Conservation (phyloP, 2,329 filamentous ascomycete species). For the Cercospora nicotianae region DNA sequence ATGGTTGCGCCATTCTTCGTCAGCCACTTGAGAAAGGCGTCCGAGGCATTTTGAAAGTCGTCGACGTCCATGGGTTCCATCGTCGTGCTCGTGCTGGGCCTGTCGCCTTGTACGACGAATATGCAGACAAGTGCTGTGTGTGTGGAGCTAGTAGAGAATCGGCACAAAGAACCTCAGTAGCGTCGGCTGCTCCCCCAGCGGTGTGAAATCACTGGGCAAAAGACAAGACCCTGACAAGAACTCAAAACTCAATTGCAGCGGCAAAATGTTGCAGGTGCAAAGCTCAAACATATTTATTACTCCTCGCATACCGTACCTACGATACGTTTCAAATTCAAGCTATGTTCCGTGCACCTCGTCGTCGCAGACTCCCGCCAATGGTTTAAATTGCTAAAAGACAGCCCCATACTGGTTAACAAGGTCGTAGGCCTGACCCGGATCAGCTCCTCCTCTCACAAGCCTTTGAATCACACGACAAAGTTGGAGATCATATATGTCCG, state of each 20-base stretch:
- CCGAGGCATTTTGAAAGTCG: slow-evolving; percentile 44
- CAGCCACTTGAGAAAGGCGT: slow-evolving; percentile 61
- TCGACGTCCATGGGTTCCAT: slow-evolving; percentile 30
- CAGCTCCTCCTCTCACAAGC: too few relatives aligned
- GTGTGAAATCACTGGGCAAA: background rate
- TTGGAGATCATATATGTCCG: too few relatives aligned
- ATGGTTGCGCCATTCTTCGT: slow-evolving; percentile 53
- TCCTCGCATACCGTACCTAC: background rate
- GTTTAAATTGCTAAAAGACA: too few relatives aligned
- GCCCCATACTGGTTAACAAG: too few relatives aligned
- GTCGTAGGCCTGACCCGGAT: too few relatives aligned
- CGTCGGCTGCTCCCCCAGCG: background rate
- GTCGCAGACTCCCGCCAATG: background rate
- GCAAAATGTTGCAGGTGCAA: background rate
- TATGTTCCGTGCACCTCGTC: background rate
- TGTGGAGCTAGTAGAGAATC: slow-evolving; percentile 15
- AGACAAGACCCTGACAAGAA: background rate
- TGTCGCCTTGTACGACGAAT: slow-evolving; percentile 6
- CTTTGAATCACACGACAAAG: too few relatives aligned
- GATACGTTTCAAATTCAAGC: background rate
- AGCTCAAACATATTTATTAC: background rate
- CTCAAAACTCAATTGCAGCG: slow-evolving; percentile 1
- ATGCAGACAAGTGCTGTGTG: slow-evolving; percentile 9
- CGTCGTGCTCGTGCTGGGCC: slow-evolving; percentile 5
- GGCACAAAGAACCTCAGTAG: slow-evolving; percentile 1